Conservation (phyloP, 2,329 filamentous ascomycete species). For the Zymoseptoria ardabiliae region DNA sequence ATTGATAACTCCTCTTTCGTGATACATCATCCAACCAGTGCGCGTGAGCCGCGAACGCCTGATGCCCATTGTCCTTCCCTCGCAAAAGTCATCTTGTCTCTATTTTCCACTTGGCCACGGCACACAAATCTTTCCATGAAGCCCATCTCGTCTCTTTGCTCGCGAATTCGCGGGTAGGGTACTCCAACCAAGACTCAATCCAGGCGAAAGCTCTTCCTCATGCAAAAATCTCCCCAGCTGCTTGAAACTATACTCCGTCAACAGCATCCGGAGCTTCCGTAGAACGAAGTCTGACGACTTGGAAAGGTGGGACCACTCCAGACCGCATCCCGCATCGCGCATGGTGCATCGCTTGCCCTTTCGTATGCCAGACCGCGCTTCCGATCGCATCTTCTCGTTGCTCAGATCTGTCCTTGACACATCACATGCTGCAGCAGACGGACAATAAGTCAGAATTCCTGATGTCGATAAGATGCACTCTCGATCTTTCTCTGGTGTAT, state of each 20-base stretch:
- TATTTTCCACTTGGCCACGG: neutral
- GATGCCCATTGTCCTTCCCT: neutral
- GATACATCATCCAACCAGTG: neutral
- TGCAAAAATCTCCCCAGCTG: neutral
- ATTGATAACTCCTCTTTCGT: neutral
- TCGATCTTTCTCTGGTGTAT: neutral
- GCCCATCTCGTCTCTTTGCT: neutral
- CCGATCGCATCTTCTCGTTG: neutral
- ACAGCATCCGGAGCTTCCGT: neutral
- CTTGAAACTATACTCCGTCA: neutral
- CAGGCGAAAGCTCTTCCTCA: neutral
- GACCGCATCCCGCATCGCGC: neutral
- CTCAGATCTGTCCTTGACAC: neutral
- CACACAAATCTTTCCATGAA: neutral
- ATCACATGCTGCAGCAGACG: neutral
- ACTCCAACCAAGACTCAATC: neutral
- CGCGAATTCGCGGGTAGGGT: neutral
- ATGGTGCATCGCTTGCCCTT: neutral
- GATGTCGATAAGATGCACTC: neutral
- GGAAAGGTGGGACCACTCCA: neutral
- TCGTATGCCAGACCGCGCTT: neutral
- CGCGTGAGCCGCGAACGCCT: neutral
- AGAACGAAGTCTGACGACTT: neutral
- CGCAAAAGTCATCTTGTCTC: neutral
- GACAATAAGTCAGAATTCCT: neutral